Evolutionary conservation across 2,329 filamentous ascomycete genomes (phyloP).

Genomic region (Aspergillus fructus): DNA sequence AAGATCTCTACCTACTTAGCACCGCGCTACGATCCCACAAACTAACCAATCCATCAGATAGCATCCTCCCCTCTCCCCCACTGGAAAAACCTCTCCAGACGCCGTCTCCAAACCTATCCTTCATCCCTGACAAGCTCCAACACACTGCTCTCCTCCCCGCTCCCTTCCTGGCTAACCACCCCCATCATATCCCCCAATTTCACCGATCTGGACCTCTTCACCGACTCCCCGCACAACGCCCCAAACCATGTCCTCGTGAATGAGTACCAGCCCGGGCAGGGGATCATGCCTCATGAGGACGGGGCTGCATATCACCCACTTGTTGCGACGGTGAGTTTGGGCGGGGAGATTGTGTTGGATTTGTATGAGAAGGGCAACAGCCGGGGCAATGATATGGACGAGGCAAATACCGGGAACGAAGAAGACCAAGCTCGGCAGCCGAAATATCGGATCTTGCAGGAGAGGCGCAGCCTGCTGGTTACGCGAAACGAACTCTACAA

Average conservation of each 20-base stretch:
- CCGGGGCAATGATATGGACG: constrained; percentile 9
- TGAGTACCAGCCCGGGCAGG: constrained; percentile 81
- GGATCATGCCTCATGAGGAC: constrained; percentile 98
- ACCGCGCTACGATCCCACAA: neutral
- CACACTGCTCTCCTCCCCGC: constrained; percentile 67
- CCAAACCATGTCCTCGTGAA: constrained; percentile 95
- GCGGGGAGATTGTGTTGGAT: constrained; percentile 73
- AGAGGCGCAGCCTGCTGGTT: constrained; percentile 70
- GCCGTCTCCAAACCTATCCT: constrained; percentile 87
- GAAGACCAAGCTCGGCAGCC: constrained; percentile 19
- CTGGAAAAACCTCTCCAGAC: constrained; percentile 86
- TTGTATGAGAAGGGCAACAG: constrained; percentile 60
- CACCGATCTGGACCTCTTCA: constrained; percentile 51
- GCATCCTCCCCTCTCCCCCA: constrained; percentile 66
- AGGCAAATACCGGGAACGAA: constrained; percentile 5
- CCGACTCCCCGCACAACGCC: constrained; percentile 66
- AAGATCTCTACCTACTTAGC: neutral
- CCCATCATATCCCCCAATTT: constrained; percentile 64
- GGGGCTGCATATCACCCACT: constrained; percentile 82
- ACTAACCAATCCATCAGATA: constrained; percentile 25
- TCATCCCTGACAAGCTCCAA: constrained; percentile 74
- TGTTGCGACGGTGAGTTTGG: constrained; percentile 87
- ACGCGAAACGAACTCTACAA: constrained; percentile 56
- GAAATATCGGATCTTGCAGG: constrained; percentile 70
- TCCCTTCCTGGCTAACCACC: constrained; percentile 72